Base-by-base conservation (phyloP, 495 filamentous ascomycete genomes). In the Tuber magnatum region DNA sequence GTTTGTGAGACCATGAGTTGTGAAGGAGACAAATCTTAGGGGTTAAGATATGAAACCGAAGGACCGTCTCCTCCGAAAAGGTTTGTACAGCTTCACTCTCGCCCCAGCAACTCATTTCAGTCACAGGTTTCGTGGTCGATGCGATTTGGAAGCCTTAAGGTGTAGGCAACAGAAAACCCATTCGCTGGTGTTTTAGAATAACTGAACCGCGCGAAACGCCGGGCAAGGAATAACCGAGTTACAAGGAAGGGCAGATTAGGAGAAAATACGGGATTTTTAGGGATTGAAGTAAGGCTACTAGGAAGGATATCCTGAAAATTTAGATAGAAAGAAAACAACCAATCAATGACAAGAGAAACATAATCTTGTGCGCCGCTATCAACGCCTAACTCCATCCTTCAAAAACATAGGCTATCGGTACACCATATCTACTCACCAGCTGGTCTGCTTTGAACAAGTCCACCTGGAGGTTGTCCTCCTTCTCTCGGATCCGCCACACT, bases 361-460 rank as follows among this genome's bases (percentile, higher is more conserved):
- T 12, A 35, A 35, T 35, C 56, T 35, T 65, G 56, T 12, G 56
- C 4, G 14, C 14, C 56, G 12, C 3, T 61, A 61, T 32, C 51
- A 61, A 61, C n/a, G 28, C 56, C 56, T 65, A 35, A 65, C 28
- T 35, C 38, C 73, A 75, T 51, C 73, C 69, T 41, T 75, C 73
- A 42, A 75, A 65, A 40, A 9, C 44, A 38, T 75, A 75, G 35
- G 48, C 16, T 28, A 71, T 51, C 6, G 44, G 73, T n/a, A 41
- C 43, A 22, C 73, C 73, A 22, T 74, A 74, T 46, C 41, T 69
- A 48, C 70, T 75, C 73, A 71, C 32, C 24, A 74, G 51, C 3
- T 8, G 42, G 42, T 74, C 73, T n/a, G n/a, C 73, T 39, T 35
- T 74, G 22, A 70, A 35, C 7, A 48, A n/a, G 41, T 40, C 46